Evolutionary conservation across 23 red algal species (phyloP).

Genomic region (Chondrus crispus): DNA sequence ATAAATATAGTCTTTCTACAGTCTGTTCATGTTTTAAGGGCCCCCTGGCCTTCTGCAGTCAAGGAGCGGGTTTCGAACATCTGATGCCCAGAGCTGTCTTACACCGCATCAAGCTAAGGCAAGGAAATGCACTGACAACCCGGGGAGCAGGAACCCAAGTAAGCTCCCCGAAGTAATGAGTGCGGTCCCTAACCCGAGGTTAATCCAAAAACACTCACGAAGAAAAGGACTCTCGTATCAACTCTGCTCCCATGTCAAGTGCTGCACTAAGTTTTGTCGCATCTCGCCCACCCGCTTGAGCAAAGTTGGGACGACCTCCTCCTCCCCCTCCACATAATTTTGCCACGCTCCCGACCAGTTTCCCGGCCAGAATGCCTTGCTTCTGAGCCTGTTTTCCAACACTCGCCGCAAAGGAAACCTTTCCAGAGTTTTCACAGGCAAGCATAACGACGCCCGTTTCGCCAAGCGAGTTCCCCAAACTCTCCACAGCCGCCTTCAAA

Average conservation of each 20-base stretch:
- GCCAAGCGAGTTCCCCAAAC: conserved; percentile 26
- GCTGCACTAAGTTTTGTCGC: conserved; percentile 56
- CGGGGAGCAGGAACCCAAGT: too few species aligned
- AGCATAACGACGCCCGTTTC: conserved; percentile 53
- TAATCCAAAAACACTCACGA: too few species aligned
- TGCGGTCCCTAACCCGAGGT: too few species aligned
- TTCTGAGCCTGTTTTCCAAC: conserved; percentile 57
- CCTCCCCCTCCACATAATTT: conserved; percentile 84
- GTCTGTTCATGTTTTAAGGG: too few species aligned
- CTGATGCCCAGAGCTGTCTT: too few species aligned
- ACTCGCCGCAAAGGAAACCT: conserved; percentile 61
- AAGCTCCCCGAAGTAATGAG: too few species aligned
- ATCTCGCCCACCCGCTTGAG: conserved; percentile 88
- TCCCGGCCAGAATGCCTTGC: conserved; percentile 48
- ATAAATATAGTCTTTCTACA: too few species aligned
- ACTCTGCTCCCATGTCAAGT: conserved; percentile 7
- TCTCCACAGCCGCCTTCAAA: conserved; percentile 63
- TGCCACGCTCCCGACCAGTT: conserved; percentile 68
- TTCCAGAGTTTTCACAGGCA: conserved; percentile 50
- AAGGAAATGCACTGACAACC: too few species aligned
- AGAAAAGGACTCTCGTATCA: background rate
- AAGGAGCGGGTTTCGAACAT: too few species aligned
- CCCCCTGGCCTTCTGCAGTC: too few species aligned
- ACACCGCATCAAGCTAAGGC: too few species aligned
- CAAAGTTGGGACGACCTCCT: conserved; percentile 84